Percentiles rank a stretch among this genome's conserved stretches.
Evolutionary conservation across 345 rosid genomes (phyloP).

Genomic region (Barbarea vulgaris): DNA sequence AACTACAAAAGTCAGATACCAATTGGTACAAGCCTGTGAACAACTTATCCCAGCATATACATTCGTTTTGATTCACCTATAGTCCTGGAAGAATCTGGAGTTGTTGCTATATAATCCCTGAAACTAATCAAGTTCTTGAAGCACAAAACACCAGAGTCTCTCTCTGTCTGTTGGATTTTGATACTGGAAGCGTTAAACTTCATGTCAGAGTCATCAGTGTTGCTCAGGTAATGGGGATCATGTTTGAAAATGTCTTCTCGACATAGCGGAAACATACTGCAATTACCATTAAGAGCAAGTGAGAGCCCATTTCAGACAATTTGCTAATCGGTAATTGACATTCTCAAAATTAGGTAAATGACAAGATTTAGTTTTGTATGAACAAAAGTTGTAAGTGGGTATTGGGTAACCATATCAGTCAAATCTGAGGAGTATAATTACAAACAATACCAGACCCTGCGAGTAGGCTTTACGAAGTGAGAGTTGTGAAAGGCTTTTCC

Average conservation of each 20-base stretch:
- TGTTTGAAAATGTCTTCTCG: slow-evolving; percentile 66
- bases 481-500: no score
- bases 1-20: background rate
- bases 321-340: no score
- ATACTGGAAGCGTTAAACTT: background rate
- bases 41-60: background rate
- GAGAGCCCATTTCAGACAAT: background rate
- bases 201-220: slow-evolving; percentile 30
- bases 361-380: no score
- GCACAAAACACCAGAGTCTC: background rate
- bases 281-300: background rate
- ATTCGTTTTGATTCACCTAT: background rate
- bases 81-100: background rate
- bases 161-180: background rate
- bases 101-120: background rate
- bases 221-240: slow-evolving; percentile 42
- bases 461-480: no score
- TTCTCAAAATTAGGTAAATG: no score
- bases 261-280: slow-evolving; percentile 79
- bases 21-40: background rate
- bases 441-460: no score
- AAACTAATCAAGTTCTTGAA: slow-evolving; percentile 15
- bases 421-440: no score
- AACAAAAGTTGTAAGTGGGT: no score
- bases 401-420: no score